Percentiles rank a stretch among this genome's conserved stretches.
These are phyloP conservation scores for Favolaschia claudopus DNA, from an alignment of 768 basidiomycete species.

Conservation along the genomic window DNA sequence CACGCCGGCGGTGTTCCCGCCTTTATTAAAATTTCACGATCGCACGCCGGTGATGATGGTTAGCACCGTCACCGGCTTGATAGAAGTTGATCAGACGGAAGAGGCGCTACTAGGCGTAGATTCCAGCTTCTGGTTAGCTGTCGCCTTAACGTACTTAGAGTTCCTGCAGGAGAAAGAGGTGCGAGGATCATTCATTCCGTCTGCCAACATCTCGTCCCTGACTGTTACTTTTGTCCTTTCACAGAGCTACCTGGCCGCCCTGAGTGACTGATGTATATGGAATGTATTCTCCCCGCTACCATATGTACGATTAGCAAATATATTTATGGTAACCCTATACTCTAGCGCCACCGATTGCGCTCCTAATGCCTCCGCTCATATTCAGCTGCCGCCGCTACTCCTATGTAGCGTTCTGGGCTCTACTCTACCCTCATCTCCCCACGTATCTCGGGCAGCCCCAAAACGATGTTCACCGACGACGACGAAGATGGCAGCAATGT, in stretches of 20 bases:
- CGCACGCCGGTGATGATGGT: constrained; percentile 72
- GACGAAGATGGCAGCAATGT: neutral
- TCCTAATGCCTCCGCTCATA: constrained; percentile 7
- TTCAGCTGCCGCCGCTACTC: neutral
- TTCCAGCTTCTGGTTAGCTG: constrained; percentile 78
- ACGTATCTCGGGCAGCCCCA: neutral
- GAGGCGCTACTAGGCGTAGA: constrained; percentile 72
- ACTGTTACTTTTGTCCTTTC: neutral
- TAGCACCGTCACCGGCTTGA: constrained; percentile 61
- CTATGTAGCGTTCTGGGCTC: constrained; percentile 1
- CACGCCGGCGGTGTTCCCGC: constrained; percentile 37
- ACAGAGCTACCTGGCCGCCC: constrained; percentile 66
- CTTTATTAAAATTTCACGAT: constrained; percentile 75
- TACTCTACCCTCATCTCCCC: neutral
- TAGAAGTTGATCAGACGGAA: constrained; percentile 68
- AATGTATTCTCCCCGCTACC: constrained; percentile 3
- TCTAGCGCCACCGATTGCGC: constrained; percentile 12
- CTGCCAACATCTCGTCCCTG: neutral
- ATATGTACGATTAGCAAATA: constrained; percentile 13
- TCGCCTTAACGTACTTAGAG: constrained; percentile 78
- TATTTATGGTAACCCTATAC: constrained; percentile 8
- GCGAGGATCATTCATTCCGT: constrained; percentile 31
- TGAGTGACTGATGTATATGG: constrained; percentile 41
- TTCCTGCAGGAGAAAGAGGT: constrained; percentile 84
- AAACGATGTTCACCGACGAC: no score